Percentiles rank a stretch among this genome's conserved stretches.
phyloP scores from a whole-genome alignment of 306 rosid species.

The Crotalaria pallida region DNA sequence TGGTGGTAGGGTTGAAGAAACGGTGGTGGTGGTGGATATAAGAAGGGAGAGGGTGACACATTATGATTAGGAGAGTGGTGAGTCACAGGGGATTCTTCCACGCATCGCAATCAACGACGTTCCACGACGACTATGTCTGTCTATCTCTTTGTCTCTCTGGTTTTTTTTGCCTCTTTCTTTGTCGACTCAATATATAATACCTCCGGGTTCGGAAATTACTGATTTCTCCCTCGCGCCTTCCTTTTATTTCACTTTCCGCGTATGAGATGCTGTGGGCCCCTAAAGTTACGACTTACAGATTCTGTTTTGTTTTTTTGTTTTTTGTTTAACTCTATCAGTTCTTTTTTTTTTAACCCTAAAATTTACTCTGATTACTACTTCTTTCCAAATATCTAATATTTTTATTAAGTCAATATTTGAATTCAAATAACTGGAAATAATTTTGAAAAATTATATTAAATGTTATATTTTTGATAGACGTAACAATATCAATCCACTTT shows the following conservation, averaged over 20 bases:
- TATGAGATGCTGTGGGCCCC: background rate
- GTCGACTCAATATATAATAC: background rate
- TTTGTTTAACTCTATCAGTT: no score
- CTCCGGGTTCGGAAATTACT: slow-evolving; percentile 10
- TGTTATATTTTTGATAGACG: no score
- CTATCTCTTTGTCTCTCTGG: background rate
- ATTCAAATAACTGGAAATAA: no score
- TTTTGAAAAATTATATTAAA: no score
- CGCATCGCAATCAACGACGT: background rate
- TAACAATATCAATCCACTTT: no score
- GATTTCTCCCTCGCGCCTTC: background rate
- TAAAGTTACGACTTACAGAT: background rate
- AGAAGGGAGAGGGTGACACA: background rate
- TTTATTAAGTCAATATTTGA: no score
- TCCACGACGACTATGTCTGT: background rate
- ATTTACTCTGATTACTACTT: no score
- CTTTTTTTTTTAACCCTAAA: no score
- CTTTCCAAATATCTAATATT: no score
- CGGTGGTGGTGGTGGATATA: no score
- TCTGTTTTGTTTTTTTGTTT: no score
- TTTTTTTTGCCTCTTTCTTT: background rate
- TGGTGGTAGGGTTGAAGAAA: background rate
- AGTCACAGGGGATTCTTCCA: background rate
- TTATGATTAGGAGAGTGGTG: background rate
- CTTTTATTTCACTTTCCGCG: slow-evolving; percentile 21